These are phyloP conservation scores for Mortierella sp. DNA, from an alignment of 371 early-diverging fungal genomes.

Conservation along the genomic window DNA sequence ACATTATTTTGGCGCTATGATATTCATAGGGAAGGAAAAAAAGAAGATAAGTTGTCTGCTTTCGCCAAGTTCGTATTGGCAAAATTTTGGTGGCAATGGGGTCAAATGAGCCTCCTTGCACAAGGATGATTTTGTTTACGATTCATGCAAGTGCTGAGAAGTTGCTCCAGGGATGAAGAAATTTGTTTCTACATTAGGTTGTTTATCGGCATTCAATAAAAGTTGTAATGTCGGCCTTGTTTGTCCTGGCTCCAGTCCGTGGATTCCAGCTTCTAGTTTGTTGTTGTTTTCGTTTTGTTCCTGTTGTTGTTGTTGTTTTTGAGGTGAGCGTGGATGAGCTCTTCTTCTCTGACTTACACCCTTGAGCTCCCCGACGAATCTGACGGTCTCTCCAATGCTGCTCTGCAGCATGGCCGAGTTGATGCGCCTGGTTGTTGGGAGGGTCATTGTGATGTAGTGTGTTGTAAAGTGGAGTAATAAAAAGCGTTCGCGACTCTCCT, in stretches of 20 bases:
- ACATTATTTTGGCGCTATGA: constrained; percentile 36
- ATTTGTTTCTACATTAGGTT: no score
- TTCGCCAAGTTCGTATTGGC: not conserved
- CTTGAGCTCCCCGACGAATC: constrained; percentile 48
- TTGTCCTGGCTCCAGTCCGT: no score
- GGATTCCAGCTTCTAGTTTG: not conserved
- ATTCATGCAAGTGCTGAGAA: no score
- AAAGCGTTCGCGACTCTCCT: not conserved
- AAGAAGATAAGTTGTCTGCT: not conserved
- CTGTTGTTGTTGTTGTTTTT: not conserved
- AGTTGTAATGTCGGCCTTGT: no score
- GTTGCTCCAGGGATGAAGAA: not conserved
- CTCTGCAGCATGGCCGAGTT: constrained; percentile 49
- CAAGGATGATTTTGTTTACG: not conserved
- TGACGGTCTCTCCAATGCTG: constrained; percentile 27
- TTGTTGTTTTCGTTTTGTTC: not conserved
- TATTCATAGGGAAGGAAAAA: not conserved
- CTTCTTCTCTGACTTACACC: constrained; percentile 19
- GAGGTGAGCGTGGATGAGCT: no score
- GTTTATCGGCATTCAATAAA: no score
- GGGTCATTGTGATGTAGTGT: not conserved
- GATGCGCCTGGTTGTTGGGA: constrained; percentile 41
- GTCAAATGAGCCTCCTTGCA: not conserved
- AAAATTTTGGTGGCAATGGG: constrained; percentile 6
- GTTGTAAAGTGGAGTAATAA: not conserved